These are phyloP conservation scores for Trichosporon sp. DNA, from an alignment of 1,284 basidiomycete genomes.

Conservation along the genomic window DNA sequence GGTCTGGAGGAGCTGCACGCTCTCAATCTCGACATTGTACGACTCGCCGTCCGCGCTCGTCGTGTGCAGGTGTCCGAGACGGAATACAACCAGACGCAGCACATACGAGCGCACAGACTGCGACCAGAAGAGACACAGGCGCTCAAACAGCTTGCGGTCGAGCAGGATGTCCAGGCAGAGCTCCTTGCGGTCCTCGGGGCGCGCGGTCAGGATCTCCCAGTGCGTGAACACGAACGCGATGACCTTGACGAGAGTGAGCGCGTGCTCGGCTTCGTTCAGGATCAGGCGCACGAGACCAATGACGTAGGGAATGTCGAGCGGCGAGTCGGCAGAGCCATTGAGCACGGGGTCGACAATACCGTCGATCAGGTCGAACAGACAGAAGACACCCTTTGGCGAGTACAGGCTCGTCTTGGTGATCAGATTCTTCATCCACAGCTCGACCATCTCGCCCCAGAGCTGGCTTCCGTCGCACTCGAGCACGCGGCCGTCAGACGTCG, in stretches of 20 bases:
- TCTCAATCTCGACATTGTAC: constrained; percentile 47
- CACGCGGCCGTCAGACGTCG: constrained; percentile 24
- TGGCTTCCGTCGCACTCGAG: constrained; percentile 44
- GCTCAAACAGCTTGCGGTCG: constrained; percentile 48
- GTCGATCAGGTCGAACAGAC: constrained; percentile 48
- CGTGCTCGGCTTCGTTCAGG: constrained; percentile 51
- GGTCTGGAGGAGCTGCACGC: constrained; percentile 49
- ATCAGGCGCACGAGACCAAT: constrained; percentile 50
- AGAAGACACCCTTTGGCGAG: constrained; percentile 52
- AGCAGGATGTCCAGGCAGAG: constrained; percentile 50
- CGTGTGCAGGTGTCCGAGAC: constrained; percentile 50
- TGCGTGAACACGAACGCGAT: constrained; percentile 53
- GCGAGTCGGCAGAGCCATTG: constrained; percentile 21
- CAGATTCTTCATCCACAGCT: constrained; percentile 49
- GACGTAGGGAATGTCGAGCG: constrained; percentile 50
- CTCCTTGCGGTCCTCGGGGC: constrained; percentile 46
- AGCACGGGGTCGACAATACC: constrained; percentile 43
- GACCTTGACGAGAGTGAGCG: constrained; percentile 51
- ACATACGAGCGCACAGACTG: constrained; percentile 51
- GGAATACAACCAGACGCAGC: constrained; percentile 51
- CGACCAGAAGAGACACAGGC: constrained; percentile 52
- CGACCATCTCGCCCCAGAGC: constrained; percentile 49
- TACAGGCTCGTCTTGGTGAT: constrained; percentile 52
- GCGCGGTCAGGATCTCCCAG: constrained; percentile 51
- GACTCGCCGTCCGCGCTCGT: constrained; percentile 33